Evolutionary conservation across 257 asterid genomes (phyloP), one percentile per base, ranked within the genome.

Genomic region (Haberlea rhodopensis): DNA sequence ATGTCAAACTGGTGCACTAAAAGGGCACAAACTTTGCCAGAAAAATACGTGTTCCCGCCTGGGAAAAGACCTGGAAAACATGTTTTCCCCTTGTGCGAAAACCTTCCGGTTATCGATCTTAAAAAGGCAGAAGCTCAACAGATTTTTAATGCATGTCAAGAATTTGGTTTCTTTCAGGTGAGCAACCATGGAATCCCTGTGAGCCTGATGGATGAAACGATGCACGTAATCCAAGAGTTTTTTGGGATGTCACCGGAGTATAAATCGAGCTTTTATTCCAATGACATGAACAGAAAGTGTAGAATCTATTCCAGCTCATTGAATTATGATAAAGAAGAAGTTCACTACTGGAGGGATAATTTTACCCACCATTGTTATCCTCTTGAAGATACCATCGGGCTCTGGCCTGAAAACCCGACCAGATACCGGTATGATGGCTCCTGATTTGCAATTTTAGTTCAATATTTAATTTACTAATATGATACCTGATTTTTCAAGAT

Each of bases 141-240:
- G 37, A 81, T 87, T 63, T 7, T 75, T 3, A 13, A 75, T 21
- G 91, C 91, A 28, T 46, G 78, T 78, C 78, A 74, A 63, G 75
- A 79, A 27, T 79, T 73, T n/a, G 95, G 95, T 7, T 71, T 84
- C 69, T 87, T 84, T 24, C 91, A 84, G 90, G 84, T 77, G 56
- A 82, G 81, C 59, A 81, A 86, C 79, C 95, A 86, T 46, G 90
- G 85, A 9, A 64, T 89, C 49, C 58, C 79, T 2, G 31, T 34
- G 18, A 74, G 58, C 31, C 59, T 79, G 10, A 78, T 76, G 84
- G 84, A 76, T 9, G 88, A 78, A 8, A 76, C 82, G 8, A 80
- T 81, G 84, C 45, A 52, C 1, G 65, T 83, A n/a, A 23, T 70
- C 19, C 64, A 76, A 63, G 92, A 79, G 56, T 74, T 89, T 32